Base-by-base conservation (phyloP, 768 basidiomycete genomes). In the Mycena pura region DNA sequence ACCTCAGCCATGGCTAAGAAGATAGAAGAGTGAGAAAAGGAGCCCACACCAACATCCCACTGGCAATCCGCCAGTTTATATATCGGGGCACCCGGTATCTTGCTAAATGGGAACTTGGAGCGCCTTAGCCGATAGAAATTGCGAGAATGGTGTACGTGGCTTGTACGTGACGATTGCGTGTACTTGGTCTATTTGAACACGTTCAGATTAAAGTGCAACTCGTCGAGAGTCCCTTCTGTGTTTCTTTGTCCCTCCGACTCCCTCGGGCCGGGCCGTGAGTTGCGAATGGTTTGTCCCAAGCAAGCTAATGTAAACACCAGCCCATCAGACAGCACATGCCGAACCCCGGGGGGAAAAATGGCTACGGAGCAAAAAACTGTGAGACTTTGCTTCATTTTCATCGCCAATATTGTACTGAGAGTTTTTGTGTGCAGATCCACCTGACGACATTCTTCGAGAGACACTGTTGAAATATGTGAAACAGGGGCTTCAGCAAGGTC, bases 381-480 rank as follows among this genome's bases (percentile, higher is more conserved):
- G n/a, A 31, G 47, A 9, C 27, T 27, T 28, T 45, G 8, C 10
- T 14, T 24, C 11, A 9, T 9, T 32, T 32, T 15, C 19, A 5
- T 6, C 22, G 24, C 32, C 24, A 19, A 17, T 32, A 15, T 5
- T 5, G 2, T 11, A 5, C 44, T 59, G 11, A 27, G 1, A 51
- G 25, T 50, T 7, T 34, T 36, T 27, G 45, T 14, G 9, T 17
- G 32, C 17, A 49, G 47, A 22, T 21, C 47, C 47, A 6, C 32
- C 58, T 8, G 58, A 60, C 34, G 50, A 60, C 8, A 29, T 17
- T 17, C 41, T 60, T 8, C 22, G 11, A 43, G 41, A 60, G n/a
- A 19, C 49, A 6, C 24, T 51, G 17, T 22, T 52, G 7, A 40
- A 46, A 31, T 60, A 60, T 34, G 58, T 34, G 11, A 13, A n/a